A percentile compares a stretch with the other conserved stretches of the same genome.
Evolutionary conservation across 2,329 filamentous ascomycete species (phyloP).

Genomic region (Talaromyces rugulosus): DNA sequence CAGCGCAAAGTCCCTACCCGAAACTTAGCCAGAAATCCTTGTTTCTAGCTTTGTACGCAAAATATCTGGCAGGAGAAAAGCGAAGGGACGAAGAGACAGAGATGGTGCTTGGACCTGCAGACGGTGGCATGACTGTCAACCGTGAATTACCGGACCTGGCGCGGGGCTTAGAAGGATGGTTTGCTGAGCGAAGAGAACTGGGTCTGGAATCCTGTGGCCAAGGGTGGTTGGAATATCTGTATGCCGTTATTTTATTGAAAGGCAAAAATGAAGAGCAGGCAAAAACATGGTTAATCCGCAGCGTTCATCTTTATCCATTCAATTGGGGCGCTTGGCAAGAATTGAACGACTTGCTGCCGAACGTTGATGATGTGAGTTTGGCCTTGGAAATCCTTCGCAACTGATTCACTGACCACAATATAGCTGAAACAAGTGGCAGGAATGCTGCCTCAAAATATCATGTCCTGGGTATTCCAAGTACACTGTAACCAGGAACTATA

Average conservation of each 20-base stretch:
- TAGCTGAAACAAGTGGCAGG: slow-evolving; percentile 68
- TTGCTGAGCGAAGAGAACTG: slow-evolving; percentile 61
- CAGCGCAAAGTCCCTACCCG: slow-evolving; percentile 38
- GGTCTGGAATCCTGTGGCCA: slow-evolving; percentile 63
- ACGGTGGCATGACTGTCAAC: slow-evolving; percentile 78
- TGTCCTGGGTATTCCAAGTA: slow-evolving; percentile 90
- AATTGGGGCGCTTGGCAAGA: slow-evolving; percentile 98
- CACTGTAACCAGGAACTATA: slow-evolving; percentile 89
- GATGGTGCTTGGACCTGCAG: slow-evolving; percentile 92
- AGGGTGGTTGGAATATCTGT: slow-evolving; percentile 83
- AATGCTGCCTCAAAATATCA: slow-evolving; percentile 80
- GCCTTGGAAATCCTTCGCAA: neutral
- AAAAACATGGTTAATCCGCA: slow-evolving; percentile 79
- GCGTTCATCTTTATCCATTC: slow-evolving; percentile 84
- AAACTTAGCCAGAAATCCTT: slow-evolving; percentile 81
- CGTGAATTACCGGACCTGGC: slow-evolving; percentile 76
- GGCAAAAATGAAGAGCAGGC: slow-evolving; percentile 85
- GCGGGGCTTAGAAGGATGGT: slow-evolving; percentile 75
- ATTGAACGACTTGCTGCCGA: slow-evolving; percentile 72
- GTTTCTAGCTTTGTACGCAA: slow-evolving; percentile 88
- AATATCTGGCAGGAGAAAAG: slow-evolving; percentile 91
- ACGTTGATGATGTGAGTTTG: slow-evolving; percentile 70
- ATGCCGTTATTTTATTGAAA: slow-evolving; percentile 84
- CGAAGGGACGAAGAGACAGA: slow-evolving; percentile 93
- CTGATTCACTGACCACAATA: slow-evolving; percentile 15